These are phyloP conservation scores for Ilyonectria sp. DNA, from an alignment of 2,329 filamentous ascomycete genomes.

Conservation along the genomic window DNA sequence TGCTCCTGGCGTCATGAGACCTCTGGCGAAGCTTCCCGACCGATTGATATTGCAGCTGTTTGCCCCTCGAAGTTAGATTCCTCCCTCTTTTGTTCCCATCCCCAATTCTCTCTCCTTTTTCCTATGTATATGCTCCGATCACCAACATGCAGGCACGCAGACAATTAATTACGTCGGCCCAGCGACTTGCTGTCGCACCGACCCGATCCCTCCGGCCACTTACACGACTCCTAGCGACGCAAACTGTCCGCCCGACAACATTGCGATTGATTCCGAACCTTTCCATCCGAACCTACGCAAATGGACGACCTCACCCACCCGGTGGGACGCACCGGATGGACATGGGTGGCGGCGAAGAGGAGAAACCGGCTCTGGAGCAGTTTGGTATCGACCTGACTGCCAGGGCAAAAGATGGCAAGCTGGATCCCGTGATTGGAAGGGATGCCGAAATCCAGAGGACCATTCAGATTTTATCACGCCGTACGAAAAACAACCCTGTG, in stretches of 20 bases:
- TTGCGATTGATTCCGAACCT: constrained; percentile 56
- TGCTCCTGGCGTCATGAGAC: constrained; percentile 50
- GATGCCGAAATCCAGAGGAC: constrained; percentile 93
- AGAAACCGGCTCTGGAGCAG: constrained; percentile 92
- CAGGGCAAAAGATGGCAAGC: constrained; percentile 86
- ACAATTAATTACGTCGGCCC: constrained; percentile 57
- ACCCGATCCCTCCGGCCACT: constrained; percentile 49
- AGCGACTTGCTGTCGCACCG: constrained; percentile 54
- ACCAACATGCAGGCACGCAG: constrained; percentile 59
- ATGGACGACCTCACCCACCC: constrained; percentile 86
- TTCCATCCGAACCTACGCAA: constrained; percentile 70
- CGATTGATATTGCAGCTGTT: constrained; percentile 40
- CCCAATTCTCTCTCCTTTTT: constrained; percentile 9
- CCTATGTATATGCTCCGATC: constrained; percentile 28
- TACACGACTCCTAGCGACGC: constrained; percentile 45
- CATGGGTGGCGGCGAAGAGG: constrained; percentile 76
- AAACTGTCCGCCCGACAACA: constrained; percentile 40
- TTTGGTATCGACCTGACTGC: constrained; percentile 93
- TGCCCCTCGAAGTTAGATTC: constrained; percentile 22
- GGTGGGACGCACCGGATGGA: constrained; percentile 97
- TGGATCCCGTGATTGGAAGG: constrained; percentile 96
- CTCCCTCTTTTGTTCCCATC: constrained; percentile 16
- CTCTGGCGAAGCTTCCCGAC: constrained; percentile 33
- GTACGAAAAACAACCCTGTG: constrained; percentile 97
- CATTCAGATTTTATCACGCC: constrained; percentile 91